Base-by-base conservation (phyloP, 2,329 filamentous ascomycete species). In the Pyrenochaeta sp. region DNA sequence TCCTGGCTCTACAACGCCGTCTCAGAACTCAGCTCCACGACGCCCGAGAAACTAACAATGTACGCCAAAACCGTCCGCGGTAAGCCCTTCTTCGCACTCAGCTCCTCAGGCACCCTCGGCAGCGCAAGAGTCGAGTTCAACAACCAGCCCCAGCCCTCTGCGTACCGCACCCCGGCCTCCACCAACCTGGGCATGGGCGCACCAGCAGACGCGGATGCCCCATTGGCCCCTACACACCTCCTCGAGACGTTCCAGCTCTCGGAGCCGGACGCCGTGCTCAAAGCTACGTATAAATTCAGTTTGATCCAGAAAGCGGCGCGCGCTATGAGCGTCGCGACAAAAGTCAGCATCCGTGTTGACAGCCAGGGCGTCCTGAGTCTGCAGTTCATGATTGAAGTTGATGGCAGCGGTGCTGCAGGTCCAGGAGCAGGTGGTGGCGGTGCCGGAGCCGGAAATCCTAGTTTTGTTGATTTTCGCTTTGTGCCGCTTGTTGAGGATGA, bases 351-450 rank as follows among this genome's bases (percentile, higher is more conserved):
- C 49, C 81, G 94, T 11, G 87, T 90, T 0, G 94, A 99, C 71
- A 80, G 82, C 2, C 90, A 96, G 67, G 93, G 94, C 0, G 93
- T 99, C 20, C 72, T 99, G 53, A 96, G 90, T 71, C 74, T 97
- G 68, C 94, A 99, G 66, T 96, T 97, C 63, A 94, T 99, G 88
- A 87, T 99, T 11, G 90, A 96, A 66, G 79, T 92, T 28, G 90
- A 94, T 50, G 34, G 48, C n/a, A n/a, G n/a, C 14, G 35, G 31
- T 29, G 35, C 4, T 9, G 21, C 31, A 6, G 27, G 36, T 11
- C 24, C 18, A 13, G 48, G 38, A 8, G 34, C 31, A 3, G 41
- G 38, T 6, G 36, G 27, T 15, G 35, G 41, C 7, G 39, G 18
- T 9, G 37, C 15, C 17, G 35, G 23, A 81, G 82, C 6, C 81